phyloP scores from a whole-genome alignment of 2,329 filamentous ascomycete species.

The Sclerotinia glacialis region DNA sequence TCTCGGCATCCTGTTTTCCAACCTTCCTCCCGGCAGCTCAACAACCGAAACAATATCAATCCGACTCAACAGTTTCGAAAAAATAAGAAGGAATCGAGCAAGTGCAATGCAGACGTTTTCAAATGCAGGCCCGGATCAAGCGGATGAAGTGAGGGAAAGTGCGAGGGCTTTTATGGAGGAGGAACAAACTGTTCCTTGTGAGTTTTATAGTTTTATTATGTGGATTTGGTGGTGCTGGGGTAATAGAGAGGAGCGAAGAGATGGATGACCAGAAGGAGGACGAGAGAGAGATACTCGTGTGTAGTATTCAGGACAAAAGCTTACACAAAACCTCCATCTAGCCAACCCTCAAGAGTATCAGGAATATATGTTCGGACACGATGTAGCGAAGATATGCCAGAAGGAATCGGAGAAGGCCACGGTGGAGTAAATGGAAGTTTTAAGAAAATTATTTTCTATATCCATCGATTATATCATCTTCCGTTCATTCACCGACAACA shows the following conservation, averaged over 20 bases:
- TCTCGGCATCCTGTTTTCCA: slow-evolving; percentile 40
- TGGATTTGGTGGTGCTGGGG: no score
- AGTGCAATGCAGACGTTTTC: slow-evolving; percentile 16
- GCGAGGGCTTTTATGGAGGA: neutral
- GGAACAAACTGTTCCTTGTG: slow-evolving; percentile 6
- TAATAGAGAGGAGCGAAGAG: neutral
- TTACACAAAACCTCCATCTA: neutral
- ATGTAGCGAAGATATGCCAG: neutral
- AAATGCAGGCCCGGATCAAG: neutral
- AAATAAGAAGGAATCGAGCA: slow-evolving; percentile 7
- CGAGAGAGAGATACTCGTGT: no score
- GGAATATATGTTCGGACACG: slow-evolving; percentile 3
- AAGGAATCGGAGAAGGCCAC: neutral
- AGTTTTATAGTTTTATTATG: neutral
- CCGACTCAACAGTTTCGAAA: slow-evolving; percentile 6
- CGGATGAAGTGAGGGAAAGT: neutral
- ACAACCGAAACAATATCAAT: neutral
- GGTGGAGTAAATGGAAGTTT: neutral
- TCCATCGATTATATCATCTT: no score
- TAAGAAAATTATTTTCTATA: no score
- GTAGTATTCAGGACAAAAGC: neutral
- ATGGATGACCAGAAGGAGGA: neutral
- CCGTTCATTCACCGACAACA: no score
- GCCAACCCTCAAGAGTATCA: neutral
- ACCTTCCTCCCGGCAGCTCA: neutral